These are phyloP conservation scores for Naganishia albida DNA, from an alignment of 1,284 basidiomycete genomes.

Conservation along the genomic window DNA sequence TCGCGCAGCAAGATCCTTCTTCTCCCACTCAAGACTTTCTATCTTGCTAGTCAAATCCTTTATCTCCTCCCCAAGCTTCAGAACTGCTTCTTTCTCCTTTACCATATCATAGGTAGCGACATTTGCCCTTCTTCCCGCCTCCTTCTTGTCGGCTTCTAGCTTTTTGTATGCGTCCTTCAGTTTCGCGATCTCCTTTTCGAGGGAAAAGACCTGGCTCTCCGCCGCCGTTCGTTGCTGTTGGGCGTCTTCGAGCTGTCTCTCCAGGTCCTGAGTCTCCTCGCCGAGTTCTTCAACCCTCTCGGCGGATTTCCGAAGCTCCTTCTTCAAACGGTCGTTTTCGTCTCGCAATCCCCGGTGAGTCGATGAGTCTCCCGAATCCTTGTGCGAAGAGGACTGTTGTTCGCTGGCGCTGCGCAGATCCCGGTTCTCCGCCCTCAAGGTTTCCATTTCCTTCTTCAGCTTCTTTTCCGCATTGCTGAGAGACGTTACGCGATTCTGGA, in stretches of 20 bases:
- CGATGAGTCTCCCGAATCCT: background rate
- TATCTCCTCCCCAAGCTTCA: background rate
- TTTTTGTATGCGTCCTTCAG: background rate
- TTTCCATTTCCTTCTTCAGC: background rate
- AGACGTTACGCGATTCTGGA: background rate
- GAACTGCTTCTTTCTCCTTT: background rate
- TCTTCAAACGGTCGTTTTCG: background rate
- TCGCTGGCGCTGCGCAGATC: background rate
- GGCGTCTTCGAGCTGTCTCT: conserved; percentile 2
- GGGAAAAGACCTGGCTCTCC: background rate
- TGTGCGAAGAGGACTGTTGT: background rate
- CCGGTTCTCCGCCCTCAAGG: background rate
- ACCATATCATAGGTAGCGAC: background rate
- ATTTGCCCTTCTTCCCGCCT: background rate
- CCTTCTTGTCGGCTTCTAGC: conserved; percentile 5
- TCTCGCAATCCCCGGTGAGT: background rate
- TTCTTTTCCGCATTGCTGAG: conserved; percentile 2
- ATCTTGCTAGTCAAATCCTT: background rate
- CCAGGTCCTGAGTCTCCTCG: background rate
- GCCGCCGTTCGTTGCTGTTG: background rate
- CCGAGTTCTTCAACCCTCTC: background rate
- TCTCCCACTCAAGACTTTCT: background rate
- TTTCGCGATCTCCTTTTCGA: background rate
- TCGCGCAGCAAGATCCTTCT: background rate
- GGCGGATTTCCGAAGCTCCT: background rate